A percentile compares a stretch with the other conserved stretches of the same genome.
phyloP scores from a whole-genome alignment of 1,284 basidiomycete genomes.

The Malassezia furfur region DNA sequence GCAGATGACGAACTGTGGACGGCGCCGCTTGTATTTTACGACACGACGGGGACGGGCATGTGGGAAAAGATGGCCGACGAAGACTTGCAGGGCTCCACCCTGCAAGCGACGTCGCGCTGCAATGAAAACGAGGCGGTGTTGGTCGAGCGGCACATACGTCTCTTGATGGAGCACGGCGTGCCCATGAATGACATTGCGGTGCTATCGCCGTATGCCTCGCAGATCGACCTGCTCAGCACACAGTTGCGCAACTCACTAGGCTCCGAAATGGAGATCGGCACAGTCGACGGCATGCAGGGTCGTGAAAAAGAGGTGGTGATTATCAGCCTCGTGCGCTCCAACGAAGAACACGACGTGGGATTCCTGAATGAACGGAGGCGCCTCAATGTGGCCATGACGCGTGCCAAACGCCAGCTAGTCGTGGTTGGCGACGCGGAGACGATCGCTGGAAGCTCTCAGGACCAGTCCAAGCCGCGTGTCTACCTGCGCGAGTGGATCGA shows the following conservation, averaged over 20 bases:
- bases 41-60: slow-evolving; percentile 53
- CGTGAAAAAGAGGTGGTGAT: slow-evolving; percentile 44
- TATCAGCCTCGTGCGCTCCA: slow-evolving; percentile 35
- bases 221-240: slow-evolving; percentile 55
- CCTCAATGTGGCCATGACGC: slow-evolving; percentile 45
- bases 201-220: slow-evolving; percentile 66
- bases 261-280: slow-evolving; percentile 33
- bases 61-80: slow-evolving; percentile 21
- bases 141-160: slow-evolving; percentile 69
- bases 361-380: slow-evolving; percentile 40
- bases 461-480: slow-evolving; percentile 4
- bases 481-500: slow-evolving; percentile 20
- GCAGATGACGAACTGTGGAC: slow-evolving; percentile 57
- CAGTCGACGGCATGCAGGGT: slow-evolving; percentile 44
- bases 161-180: slow-evolving; percentile 65
- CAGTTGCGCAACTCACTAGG: slow-evolving; percentile 52
- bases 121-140: slow-evolving; percentile 88
- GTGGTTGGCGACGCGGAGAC: slow-evolving; percentile 41
- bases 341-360: slow-evolving; percentile 31
- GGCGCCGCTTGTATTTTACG: slow-evolving; percentile 79
- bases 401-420: slow-evolving; percentile 40
- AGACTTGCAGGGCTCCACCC: slow-evolving; percentile 4
- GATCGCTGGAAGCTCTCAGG: slow-evolving; percentile 13
- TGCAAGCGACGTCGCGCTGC: slow-evolving; percentile 47
- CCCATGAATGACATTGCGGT: slow-evolving; percentile 69